Conservation (phyloP, 2,329 filamentous ascomycete genomes). For the Penicillium sp. region DNA sequence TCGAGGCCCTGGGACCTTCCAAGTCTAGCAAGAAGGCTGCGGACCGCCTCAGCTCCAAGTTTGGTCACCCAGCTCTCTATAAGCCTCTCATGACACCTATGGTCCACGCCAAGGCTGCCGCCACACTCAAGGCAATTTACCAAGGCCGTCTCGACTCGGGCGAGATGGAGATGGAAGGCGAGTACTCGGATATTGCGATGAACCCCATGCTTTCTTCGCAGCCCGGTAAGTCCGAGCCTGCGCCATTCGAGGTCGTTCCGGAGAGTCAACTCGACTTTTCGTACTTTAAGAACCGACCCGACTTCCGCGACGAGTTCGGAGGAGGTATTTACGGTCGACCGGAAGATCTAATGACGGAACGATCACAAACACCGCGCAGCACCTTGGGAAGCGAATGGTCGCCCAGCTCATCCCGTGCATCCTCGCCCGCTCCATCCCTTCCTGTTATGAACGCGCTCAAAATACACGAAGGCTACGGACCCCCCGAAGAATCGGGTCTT, state of each 20-base stretch:
- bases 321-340: constrained; percentile 54
- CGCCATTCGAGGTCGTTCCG: constrained; percentile 83
- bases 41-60: constrained; percentile 66
- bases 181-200: constrained; percentile 70
- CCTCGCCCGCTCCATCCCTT: constrained; percentile 38
- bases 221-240: constrained; percentile 53
- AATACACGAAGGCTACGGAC: constrained; percentile 24
- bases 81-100: constrained; percentile 87
- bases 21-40: constrained; percentile 41
- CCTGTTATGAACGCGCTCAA: constrained; percentile 26
- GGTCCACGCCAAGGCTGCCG: constrained; percentile 86
- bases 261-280: constrained; percentile 83
- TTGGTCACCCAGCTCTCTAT: constrained; percentile 83
- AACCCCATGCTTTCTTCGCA: constrained; percentile 64
- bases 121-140: constrained; percentile 79
- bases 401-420: constrained; percentile 37
- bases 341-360: constrained; percentile 43
- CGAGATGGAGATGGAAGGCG: constrained; percentile 26
- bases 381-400: constrained; percentile 35
- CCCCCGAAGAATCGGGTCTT: constrained; percentile 16
- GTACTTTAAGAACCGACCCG: constrained; percentile 82
- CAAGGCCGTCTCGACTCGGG: constrained; percentile 65
- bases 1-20: constrained; percentile 38
- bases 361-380: constrained; percentile 41
- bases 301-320: constrained; percentile 83